Evolutionary conservation across 441 rosid genomes (phyloP).

Genomic region (Geranium incanum): DNA sequence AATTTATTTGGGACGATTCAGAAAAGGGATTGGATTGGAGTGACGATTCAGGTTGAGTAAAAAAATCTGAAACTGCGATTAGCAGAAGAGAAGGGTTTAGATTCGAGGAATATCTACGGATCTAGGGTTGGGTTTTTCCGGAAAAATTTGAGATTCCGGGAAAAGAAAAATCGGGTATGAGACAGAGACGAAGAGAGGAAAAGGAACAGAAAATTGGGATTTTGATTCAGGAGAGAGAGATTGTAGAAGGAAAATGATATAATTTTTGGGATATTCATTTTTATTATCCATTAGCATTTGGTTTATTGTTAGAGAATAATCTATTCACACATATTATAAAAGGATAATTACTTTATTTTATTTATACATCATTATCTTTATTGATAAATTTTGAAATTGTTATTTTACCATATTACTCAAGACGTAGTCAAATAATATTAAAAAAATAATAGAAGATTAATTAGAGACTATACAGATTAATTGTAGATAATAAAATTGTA

Average conservation of each 20-base stretch:
- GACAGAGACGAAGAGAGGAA: not conserved
- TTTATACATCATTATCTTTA: too few species aligned
- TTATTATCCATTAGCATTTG: not conserved
- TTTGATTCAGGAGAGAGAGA: not conserved
- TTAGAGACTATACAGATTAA: too few species aligned
- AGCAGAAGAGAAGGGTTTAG: slow-evolving; percentile 2
- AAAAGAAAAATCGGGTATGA: slow-evolving; percentile 18
- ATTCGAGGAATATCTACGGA: slow-evolving; percentile 22
- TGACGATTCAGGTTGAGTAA: not conserved
- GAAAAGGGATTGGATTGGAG: too few species aligned
- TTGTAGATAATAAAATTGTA: too few species aligned
- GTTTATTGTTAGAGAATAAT: not conserved
- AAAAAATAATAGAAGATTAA: too few species aligned
- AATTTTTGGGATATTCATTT: not conserved
- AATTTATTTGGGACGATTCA: too few species aligned
- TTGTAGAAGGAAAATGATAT: not conserved
- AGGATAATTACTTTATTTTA: too few species aligned
- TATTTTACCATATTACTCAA: too few species aligned
- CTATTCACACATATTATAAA: too few species aligned
- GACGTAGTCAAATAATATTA: too few species aligned
- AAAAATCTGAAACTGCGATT: slow-evolving; percentile 23
- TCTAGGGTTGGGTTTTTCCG: slow-evolving; percentile 27
- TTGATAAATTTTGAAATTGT: too few species aligned
- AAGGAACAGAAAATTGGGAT: not conserved
- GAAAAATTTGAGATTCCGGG: slow-evolving; percentile 24